Conservation (phyloP, 106 monocot species). For the Iris macrosiphon region DNA sequence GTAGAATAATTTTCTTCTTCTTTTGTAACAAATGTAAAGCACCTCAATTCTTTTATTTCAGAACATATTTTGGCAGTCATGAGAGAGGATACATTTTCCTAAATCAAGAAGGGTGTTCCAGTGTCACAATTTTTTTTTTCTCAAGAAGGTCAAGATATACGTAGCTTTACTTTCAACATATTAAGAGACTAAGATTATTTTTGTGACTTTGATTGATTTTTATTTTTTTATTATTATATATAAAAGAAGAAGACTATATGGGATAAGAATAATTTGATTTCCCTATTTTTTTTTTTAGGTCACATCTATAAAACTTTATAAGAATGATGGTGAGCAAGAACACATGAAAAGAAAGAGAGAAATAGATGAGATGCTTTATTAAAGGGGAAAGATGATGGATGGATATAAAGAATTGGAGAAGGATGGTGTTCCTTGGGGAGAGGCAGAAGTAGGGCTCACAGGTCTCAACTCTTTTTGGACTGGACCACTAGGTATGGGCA, state of each 20-base stretch:
- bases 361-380: not conserved
- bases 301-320: too few relatives aligned
- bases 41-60: too few relatives aligned
- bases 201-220: not conserved
- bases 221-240: not conserved
- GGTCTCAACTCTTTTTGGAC: not conserved
- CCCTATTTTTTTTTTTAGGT: too few relatives aligned
- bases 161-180: not conserved
- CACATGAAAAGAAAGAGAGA: constrained; percentile 1
- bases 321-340: not conserved
- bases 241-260: not conserved
- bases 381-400: too few relatives aligned
- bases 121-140: not conserved
- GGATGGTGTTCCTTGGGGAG: not conserved
- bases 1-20: too few relatives aligned
- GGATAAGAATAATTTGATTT: too few relatives aligned
- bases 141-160: not conserved
- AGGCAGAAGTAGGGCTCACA: constrained; percentile 2
- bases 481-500: not conserved
- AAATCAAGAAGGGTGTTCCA: not conserved
- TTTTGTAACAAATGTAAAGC: too few relatives aligned
- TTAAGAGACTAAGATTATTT: too few relatives aligned
- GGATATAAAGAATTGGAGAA: too few relatives aligned
- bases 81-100: not conserved
- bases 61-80: not conserved